Percentiles rank a stretch among this genome's conserved stretches.
These are phyloP conservation scores for Pichia sp. DNA, from an alignment of 1,139 yeast species.

Conservation along the genomic window DNA sequence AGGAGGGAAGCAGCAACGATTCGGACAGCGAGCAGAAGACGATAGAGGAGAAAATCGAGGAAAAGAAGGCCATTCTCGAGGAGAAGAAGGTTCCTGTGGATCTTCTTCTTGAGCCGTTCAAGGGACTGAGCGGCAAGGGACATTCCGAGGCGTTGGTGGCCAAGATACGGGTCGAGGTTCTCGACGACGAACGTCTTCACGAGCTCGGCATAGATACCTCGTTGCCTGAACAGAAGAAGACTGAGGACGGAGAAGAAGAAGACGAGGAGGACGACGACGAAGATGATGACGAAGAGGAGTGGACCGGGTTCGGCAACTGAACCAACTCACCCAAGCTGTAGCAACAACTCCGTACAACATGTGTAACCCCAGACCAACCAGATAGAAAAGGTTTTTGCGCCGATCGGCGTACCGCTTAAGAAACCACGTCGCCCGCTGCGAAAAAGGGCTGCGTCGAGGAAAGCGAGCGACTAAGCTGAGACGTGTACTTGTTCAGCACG, in stretches of 20 bases:
- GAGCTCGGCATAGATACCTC: conserved; percentile 63
- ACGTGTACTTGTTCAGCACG: neutral
- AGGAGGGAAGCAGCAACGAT: conserved; percentile 34
- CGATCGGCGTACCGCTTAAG: neutral
- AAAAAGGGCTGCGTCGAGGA: neutral
- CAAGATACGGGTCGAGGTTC: conserved; percentile 61
- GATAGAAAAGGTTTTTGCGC: neutral
- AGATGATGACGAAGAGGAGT: conserved; percentile 38
- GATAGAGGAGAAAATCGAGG: conserved; percentile 10
- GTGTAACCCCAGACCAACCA: neutral
- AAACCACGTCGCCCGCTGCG: neutral
- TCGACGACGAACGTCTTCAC: conserved; percentile 57
- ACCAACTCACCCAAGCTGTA: no score
- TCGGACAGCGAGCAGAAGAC: conserved; percentile 21
- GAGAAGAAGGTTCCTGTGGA: conserved; percentile 46
- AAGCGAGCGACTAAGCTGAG: neutral
- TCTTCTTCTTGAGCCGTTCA: conserved; percentile 55
- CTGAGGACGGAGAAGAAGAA: conserved; percentile 24
- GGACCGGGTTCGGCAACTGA: conserved; percentile 30
- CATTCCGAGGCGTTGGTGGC: conserved; percentile 61
- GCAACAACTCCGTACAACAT: neutral
- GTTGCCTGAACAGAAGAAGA: conserved; percentile 31
- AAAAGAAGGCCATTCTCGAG: conserved; percentile 12
- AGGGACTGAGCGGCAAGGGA: conserved; percentile 45
- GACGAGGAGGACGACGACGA: conserved; percentile 28